phyloP scores from a whole-genome alignment of 2,329 filamentous ascomycete genomes.

The Neofusicoccum sp. region DNA sequence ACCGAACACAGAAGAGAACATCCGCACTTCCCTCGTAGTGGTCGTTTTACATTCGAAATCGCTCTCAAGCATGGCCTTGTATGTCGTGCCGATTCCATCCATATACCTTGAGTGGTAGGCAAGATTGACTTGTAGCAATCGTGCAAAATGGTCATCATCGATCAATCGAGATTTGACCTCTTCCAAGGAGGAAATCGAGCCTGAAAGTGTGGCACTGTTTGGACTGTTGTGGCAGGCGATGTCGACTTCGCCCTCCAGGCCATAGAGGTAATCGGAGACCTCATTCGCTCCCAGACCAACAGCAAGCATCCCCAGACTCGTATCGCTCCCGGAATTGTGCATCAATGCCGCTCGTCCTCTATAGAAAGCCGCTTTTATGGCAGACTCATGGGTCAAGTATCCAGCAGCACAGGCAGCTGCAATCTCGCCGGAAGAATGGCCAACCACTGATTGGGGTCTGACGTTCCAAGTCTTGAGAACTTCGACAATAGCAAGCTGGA shows the following conservation, averaged over 20 bases:
- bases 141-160: slow-evolving; percentile 20
- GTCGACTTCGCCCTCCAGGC: slow-evolving; percentile 8
- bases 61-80: slow-evolving; percentile 5
- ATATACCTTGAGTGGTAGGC: slow-evolving; percentile 24
- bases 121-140: slow-evolving; percentile 20
- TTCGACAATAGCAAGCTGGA: slow-evolving; percentile 15
- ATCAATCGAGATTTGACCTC: not conserved
- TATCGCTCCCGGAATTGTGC: slow-evolving; percentile 22
- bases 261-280: slow-evolving; percentile 11
- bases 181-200: not conserved
- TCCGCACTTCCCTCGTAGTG: not conserved
- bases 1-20: slow-evolving; percentile 6
- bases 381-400: slow-evolving; percentile 10
- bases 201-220: slow-evolving; percentile 5
- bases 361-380: slow-evolving; percentile 18
- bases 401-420: slow-evolving; percentile 20
- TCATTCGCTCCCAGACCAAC: slow-evolving; percentile 21
- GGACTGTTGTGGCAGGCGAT: slow-evolving; percentile 23
- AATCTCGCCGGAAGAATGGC: slow-evolving; percentile 20
- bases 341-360: not conserved
- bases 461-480: slow-evolving; percentile 13
- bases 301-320: slow-evolving; percentile 26
- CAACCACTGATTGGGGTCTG: not conserved
- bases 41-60: not conserved
- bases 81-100: slow-evolving; percentile 7